Base-by-base conservation (phyloP, 345 rosid species). In the Aurinia saxatilis region DNA sequence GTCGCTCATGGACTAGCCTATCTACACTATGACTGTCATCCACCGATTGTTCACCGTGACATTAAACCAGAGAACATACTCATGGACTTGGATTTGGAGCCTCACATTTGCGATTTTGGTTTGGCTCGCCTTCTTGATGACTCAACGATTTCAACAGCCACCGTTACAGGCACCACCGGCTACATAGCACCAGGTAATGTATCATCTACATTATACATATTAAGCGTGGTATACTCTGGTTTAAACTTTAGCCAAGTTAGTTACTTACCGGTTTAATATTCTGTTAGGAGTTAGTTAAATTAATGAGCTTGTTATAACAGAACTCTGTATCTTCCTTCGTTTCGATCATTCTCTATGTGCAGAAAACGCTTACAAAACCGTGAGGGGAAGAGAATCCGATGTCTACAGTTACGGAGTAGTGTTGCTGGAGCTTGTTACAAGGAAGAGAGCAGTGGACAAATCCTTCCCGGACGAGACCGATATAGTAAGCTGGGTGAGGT, bases 21-120 rank as follows among this genome's bases (percentile, higher is more conserved):
- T 80, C 88, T 90, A 48, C 97, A 90, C 72, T 67, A 77, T 38
- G 89, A 87, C 45, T 90, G 93, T 25, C 60, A 80, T 68, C 97
- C 95, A 15, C 72, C 86, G 0, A 78, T 90, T 19, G 79, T 85
- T 12, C 97, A 90, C 45, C 82, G 91, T 15, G 97, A 90, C 67
- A 80, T 90, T 63, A 90, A 90, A 64, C 89, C 97, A 0, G 77
- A 77, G 21, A 90, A 90, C 78, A 78, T 90, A 66, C 93, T 90
- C 14, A 52, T 90, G 59, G 91, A 85, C 62, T 57, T 79, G 0
- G 82, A 87, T 17, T 77, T 85, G 80, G 95, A 82, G 74, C 83
- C 97, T 62, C 95, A 73, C 46, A 78, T 90, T 66, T 82, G 95
- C 0, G 97, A 87, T 63, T 90, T 90, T 15, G 97, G 97, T 41